Evolutionary conservation across 768 basidiomycete genomes (phyloP), one percentile per base, ranked within the genome.

Genomic region (Hericium coralloides): DNA sequence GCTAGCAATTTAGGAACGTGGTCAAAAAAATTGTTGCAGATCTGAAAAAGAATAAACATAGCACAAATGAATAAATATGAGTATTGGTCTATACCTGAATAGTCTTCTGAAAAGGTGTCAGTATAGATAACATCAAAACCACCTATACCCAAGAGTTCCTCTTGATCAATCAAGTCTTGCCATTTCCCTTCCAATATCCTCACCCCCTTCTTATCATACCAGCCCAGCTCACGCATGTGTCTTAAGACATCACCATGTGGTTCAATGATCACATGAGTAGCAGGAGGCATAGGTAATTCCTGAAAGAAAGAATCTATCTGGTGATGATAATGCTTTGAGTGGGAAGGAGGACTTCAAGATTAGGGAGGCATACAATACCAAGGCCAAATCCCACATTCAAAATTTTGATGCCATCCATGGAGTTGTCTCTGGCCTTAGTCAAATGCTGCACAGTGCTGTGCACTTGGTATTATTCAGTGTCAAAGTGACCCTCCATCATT

Each of bases 341-440:
- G 25, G 51, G 10, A 2, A 31, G 31, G n/a, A n/a, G 49, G 20
- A 60, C 2, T 36, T 15, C 14, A 8, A n/a, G 25, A 52, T 6
- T 38, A 7, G 17, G 6, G 2, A 20, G 10, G 73, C 85, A 64
- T 58, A 90, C 90, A 54, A 98, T 93, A 6, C 95, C 95, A 38
- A 98, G 74, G 38, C 95, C 95, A 68, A 97, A 98, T 3, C 97
- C 97, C 38, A 98, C 74, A 64, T 98, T 98, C 55, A 98, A 71
- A 1, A 98, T 73, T 51, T 78, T 85, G 31, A 94, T 73, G 6
- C 79, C 74, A 26, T 70, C 62, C 3, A 65, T 55, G 0, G 69
- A 66, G 48, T 77, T 76, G 38, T 76, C 74, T 63, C 87, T 82
- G 54, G 68, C 75, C 14, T 66, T 64, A 59, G 83, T 85, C 60